Evolutionary conservation across 2,329 filamentous ascomycete genomes (phyloP), one percentile per base, ranked within the genome.

Genomic region (Penicillium sp.): DNA sequence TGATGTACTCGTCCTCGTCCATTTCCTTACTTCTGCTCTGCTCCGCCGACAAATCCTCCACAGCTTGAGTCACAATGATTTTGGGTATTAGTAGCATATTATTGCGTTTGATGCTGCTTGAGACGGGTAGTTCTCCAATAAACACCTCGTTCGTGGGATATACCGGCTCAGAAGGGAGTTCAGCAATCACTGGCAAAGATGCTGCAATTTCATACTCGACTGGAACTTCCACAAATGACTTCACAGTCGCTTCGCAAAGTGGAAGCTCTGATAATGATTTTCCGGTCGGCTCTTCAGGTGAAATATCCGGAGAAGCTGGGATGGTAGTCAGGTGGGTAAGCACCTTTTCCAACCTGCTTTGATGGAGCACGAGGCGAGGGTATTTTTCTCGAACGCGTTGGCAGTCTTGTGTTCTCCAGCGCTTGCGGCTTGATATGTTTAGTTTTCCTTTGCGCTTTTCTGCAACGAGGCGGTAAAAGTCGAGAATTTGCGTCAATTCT

Each of bases 401-500:
- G 3, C 56, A 51, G 26, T 68, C 64, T 7, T 61, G 52, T 16
- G 58, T 14, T 10, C 55, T 57, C 69, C 68, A 72, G 2, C 39
- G 53, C 21, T 66, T 57, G 24, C 60, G 62, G 11, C 51, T 62
- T 33, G 55, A 51, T 6, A 58, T 39, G 8, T 49, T 60, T 0
- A 64, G 46, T 16, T 59, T 60, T 19, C 60, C 55, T 39, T 62
- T 62, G 22, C 52, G 48, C 11, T 60, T 62, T 6, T 43, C 55
- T 47, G 64, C 60, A 9, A 68, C 60, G 24, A 62, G 42, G n/a
- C 68, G 64, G 29, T 61, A 57, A 3, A 48, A 50, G 21, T 68
- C 61, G 4, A 70, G 45, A 1, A 70, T 59, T 1, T 60, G 29
- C 3, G 58, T 56, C 22, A 78, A 67, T 51, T 73, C 65, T 52